Base-by-base conservation (phyloP, 2,329 filamentous ascomycete species). In the Cordyceps farinosa region DNA sequence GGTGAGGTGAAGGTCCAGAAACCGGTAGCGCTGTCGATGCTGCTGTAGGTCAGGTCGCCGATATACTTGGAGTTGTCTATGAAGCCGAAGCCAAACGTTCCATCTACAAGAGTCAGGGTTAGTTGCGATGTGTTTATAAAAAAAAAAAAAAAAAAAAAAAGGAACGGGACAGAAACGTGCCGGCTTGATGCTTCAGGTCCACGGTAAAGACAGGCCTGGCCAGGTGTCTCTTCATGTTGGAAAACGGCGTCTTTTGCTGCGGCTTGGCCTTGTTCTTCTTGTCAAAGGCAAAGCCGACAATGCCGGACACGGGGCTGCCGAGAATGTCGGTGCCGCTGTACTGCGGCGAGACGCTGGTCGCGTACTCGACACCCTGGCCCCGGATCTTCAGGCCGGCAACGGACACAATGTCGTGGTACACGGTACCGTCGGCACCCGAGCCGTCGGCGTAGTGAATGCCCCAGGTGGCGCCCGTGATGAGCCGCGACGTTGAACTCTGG, bases 81-180 rank as follows among this genome's bases (percentile, higher is more conserved):
- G 68, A 75, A 81, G 65, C 90, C 90, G 69, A 93, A 93, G 71
- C 91, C 87, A 76, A 91, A 93, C 38, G 83, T 81, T 50, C 90
- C 90, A 2, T 80, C 79, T 64, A 29, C 9, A 15, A 22, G 3
- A 22, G 2, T 44, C 8, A 15, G 34, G 2, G 3, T 47, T 58
- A 48, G 55, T 36, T 13, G 22, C 9, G 3, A 22, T 4, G 13
- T 40, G 3, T 34, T n/a, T 22, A 44, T 9, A 17, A 17, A 11
- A 3, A 30, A 10, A 17, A 27, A 8, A 50, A 30, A 30, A 30
- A 11, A 36, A 42, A 27, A 38, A 9, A 8, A 17, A 17, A 34
- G 22, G 15, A 13, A 9, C 4, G 6, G 8, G 27, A 5, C 6
- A 64, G 27, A 5, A 13, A 64, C 66, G 34, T 64, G 70, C 72